Conservation (phyloP, 139 green algal genomes). For the Coelastrella sp. region DNA sequence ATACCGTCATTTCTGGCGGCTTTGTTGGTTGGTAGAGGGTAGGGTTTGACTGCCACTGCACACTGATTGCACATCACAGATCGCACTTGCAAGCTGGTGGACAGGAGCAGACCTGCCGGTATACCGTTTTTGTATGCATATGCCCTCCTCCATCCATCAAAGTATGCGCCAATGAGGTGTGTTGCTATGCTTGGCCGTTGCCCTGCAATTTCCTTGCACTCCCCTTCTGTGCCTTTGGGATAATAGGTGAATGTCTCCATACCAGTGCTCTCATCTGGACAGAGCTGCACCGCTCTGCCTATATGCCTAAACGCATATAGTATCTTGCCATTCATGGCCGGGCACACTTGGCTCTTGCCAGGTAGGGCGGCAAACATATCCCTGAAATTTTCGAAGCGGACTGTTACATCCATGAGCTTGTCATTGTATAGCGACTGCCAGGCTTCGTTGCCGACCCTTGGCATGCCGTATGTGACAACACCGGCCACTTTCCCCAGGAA, state of each 20-base stretch:
- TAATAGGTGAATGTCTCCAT: conserved; percentile 14
- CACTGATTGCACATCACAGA: conserved; percentile 29
- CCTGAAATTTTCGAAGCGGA: conserved; percentile 15
- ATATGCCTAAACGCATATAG: conserved; percentile 14
- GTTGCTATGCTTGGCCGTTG: conserved; percentile 21
- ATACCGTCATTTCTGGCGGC: conserved; percentile 34
- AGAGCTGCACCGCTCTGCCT: conserved; percentile 19
- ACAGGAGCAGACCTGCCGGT: conserved; percentile 12
- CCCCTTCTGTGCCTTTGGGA: conserved; percentile 3
- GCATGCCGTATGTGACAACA: conserved; percentile 17
- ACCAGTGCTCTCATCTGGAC: neutral
- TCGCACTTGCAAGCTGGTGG: neutral
- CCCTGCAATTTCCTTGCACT: neutral
- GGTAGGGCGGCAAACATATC: conserved; percentile 33
- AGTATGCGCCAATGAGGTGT: conserved; percentile 32
- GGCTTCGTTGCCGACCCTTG: conserved; percentile 30
- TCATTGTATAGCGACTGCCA: conserved; percentile 30
- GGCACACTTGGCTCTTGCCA: neutral
- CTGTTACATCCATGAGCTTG: conserved; percentile 23
- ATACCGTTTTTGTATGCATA: neutral
- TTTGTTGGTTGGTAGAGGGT: conserved; percentile 37
- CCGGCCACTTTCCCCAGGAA: conserved; percentile 9
- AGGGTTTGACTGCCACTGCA: conserved; percentile 37
- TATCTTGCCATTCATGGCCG: neutral
- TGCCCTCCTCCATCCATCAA: conserved; percentile 36